Base-by-base conservation (phyloP, 768 basidiomycete genomes). In the Lactarius psammicola region DNA sequence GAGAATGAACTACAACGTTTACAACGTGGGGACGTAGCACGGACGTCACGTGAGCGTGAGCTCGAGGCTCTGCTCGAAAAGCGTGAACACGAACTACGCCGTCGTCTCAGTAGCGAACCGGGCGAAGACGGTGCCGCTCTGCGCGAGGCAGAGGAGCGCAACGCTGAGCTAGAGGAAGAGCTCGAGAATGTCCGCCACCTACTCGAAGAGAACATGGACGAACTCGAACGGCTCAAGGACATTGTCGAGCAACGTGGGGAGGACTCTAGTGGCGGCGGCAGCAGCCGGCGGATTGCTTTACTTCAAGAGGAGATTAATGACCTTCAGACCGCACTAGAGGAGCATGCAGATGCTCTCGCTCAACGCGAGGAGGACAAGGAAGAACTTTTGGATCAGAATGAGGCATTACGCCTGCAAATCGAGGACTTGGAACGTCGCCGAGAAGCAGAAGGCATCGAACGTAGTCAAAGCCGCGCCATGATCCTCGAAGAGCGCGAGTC, bases 121-220 rank as follows among this genome's bases (percentile, higher is more conserved):
- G 72, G 73, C 2, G 69, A 75, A 6, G 82, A 84, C 60, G 85
- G 86, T 66, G 84, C 77, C 18, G 79, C 77, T 17, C 72, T 91
- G 26, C 78, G 80, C 38, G 87, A 86, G 44, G 75, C 80, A 9
- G 87, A 89, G 69, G 77, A 79, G 34, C 81, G 85, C 57, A 89
- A 90, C 69, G 81, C 78, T 13, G 87, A 90, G 65, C 80, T 91
- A 40, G 88, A 90, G 72, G 87, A 87, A 42, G 85, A 92, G 70
- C 75, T 94, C 64, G 88, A 90, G 64, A 86, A 84, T 64, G 84
- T 85, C 5, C 81, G 86, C 63, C 87, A 82, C 0, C 74, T 92
- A 33, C 77, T 93, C 46, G 85, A 91, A 72, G 94, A 95, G 69
- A 92, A 92, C 73, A 82, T 88, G 75, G 89, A 93, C 38, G 93